Conservation (phyloP, 1,139 yeast genomes). For the Zygosaccharomyces pseudobailii region DNA sequence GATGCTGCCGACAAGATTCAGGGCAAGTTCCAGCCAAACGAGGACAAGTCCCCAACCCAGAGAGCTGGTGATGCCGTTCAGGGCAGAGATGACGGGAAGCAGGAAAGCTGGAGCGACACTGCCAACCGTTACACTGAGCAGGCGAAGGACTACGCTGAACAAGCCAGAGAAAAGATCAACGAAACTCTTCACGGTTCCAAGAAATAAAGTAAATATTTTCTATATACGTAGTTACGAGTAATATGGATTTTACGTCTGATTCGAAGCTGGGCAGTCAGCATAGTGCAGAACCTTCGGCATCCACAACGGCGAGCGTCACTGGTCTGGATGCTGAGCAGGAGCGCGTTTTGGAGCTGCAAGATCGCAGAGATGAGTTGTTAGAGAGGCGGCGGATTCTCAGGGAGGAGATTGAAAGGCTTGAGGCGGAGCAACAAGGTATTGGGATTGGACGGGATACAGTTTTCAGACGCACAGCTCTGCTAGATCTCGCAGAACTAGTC, state of each 20-base stretch:
- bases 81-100: constrained; percentile 49
- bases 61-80: constrained; percentile 53
- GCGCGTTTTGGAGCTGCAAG: constrained; percentile 15
- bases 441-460: constrained; percentile 7
- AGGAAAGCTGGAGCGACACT: constrained; percentile 47
- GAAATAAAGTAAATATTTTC: neutral
- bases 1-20: constrained; percentile 62
- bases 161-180: constrained; percentile 2
- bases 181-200: neutral
- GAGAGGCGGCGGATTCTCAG: constrained; percentile 16
- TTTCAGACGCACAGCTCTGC: constrained; percentile 4
- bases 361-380: constrained; percentile 17
- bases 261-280: constrained; percentile 4
- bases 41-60: constrained; percentile 65
- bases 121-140: constrained; percentile 57
- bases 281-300: neutral
- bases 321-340: constrained; percentile 15
- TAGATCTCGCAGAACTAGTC: constrained; percentile 6
- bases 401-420: constrained; percentile 14
- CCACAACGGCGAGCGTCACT: neutral
- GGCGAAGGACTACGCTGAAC: constrained; percentile 45
- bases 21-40: constrained; percentile 53
- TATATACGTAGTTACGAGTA: neutral
- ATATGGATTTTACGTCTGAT: constrained; percentile 14
- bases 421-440: neutral